These are phyloP conservation scores for Phytophthora macrochlamydospora DNA, from an alignment of 352 stramenopile genomes.

Conservation along the genomic window DNA sequence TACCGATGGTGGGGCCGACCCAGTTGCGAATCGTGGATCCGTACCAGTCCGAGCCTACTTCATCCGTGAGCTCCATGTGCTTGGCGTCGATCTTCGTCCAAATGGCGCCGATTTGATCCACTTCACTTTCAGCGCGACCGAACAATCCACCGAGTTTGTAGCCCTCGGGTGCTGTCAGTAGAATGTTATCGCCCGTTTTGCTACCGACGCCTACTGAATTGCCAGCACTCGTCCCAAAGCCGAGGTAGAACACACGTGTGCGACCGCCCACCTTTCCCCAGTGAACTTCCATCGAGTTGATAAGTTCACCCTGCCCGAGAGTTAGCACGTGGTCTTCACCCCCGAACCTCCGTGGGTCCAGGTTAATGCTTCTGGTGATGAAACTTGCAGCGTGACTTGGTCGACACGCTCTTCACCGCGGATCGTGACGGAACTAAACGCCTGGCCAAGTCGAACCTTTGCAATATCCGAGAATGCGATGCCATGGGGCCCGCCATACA, in stretches of 20 bases:
- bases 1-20: constrained; percentile 28
- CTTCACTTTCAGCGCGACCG: constrained; percentile 10
- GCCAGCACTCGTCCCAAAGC: constrained; percentile 5
- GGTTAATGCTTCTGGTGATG: constrained; percentile 1
- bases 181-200: constrained; percentile 8
- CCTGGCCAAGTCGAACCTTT: constrained; percentile 6
- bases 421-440: constrained; percentile 11
- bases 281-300: constrained; percentile 14
- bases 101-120: constrained; percentile 14
- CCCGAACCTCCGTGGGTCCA: constrained; percentile 11
- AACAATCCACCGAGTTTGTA: constrained; percentile 5
- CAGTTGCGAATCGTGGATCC: constrained; percentile 11
- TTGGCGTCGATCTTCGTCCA: constrained; percentile 11
- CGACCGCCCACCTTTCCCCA: constrained; percentile 12
- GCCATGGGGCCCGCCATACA: constrained; percentile 15
- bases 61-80: constrained; percentile 2
- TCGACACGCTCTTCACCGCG: constrained; percentile 10
- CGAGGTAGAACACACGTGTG: constrained; percentile 6
- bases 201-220: constrained; percentile 7
- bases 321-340: constrained; percentile 6
- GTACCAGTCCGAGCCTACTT: constrained; percentile 3
- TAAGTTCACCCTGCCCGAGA: constrained; percentile 6
- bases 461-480: constrained; percentile 13
- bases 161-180: constrained; percentile 7
- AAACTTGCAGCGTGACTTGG: constrained; percentile 7